Evolutionary conservation across 2,329 filamentous ascomycete genomes (phyloP).

Genomic region (Colletotrichum viniferum): DNA sequence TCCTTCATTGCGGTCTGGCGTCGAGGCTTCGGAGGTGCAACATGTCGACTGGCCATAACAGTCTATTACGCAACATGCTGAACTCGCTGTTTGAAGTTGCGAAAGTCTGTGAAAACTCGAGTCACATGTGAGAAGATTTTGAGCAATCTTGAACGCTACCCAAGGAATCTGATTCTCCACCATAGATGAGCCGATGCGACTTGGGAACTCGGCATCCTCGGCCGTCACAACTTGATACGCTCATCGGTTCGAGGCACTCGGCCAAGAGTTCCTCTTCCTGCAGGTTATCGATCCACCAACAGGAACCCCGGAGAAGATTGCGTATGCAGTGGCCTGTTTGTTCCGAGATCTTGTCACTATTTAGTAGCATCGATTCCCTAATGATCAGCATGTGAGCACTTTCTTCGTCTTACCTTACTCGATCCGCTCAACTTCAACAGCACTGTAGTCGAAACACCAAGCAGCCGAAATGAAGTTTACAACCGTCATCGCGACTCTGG

Average conservation of each 20-base stretch:
- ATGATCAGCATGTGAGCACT: neutral
- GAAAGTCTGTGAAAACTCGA: neutral
- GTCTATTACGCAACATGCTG: rapidly evolving
- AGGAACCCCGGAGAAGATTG: neutral
- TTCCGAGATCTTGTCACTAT: neutral
- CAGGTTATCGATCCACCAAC: neutral
- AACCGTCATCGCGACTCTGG: neutral
- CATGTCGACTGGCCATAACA: rapidly evolving
- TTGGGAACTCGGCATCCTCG: neutral
- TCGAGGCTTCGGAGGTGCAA: neutral
- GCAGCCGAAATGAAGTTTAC: neutral
- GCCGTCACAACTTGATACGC: neutral
- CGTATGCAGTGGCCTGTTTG: neutral
- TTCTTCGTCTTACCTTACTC: too few species aligned
- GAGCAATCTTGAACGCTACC: neutral
- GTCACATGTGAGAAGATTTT: neutral
- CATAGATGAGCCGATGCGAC: neutral
- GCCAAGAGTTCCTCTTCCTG: neutral
- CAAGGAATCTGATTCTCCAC: neutral
- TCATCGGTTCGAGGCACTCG: neutral
- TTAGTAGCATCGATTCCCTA: neutral
- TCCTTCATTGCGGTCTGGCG: neutral
- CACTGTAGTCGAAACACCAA: too few species aligned
- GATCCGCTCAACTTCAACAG: neutral
- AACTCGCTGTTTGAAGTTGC: neutral